These are phyloP conservation scores for Phytopythium oedochilum DNA, from an alignment of 352 stramenopile species.

Conservation along the genomic window DNA sequence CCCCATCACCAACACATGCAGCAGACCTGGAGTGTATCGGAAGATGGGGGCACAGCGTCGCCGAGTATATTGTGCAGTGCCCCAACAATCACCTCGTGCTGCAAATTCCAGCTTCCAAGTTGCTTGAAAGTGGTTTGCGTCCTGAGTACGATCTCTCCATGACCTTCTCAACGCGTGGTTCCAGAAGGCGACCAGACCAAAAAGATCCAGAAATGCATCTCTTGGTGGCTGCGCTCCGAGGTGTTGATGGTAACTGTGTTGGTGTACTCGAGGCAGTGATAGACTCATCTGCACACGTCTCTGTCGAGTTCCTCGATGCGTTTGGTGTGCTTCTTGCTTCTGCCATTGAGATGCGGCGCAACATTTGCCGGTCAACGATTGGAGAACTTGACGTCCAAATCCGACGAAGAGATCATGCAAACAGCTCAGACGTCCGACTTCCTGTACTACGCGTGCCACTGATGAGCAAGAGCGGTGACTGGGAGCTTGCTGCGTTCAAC, in stretches of 20 bases:
- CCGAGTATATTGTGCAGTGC: conserved; percentile 5
- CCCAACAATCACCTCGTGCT: conserved; percentile 14
- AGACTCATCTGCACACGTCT: background rate
- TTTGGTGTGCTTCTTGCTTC: conserved; percentile 14
- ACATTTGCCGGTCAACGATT: conserved; percentile 9
- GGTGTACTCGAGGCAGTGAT: conserved; percentile 16
- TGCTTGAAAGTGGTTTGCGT: conserved; percentile 5
- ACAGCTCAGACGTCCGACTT: background rate
- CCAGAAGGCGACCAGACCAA: background rate
- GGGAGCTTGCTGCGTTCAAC: conserved; percentile 8
- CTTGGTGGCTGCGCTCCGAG: conserved; percentile 13
- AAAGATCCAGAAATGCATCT: background rate
- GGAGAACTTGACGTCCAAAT: conserved; percentile 7
- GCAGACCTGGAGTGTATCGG: background rate
- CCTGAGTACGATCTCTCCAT: conserved; percentile 9
- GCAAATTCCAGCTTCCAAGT: conserved; percentile 4
- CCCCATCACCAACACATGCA: background rate
- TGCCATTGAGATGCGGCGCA: conserved; percentile 10
- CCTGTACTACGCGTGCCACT: conserved; percentile 7
- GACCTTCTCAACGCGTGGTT: no score
- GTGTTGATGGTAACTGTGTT: background rate
- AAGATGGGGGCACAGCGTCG: background rate
- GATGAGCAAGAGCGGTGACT: background rate
- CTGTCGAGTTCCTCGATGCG: conserved; percentile 14
- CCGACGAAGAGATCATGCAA: background rate